Evolutionary conservation across 345 rosid genomes (phyloP).

Genomic region (Streptanthus diversifolius): DNA sequence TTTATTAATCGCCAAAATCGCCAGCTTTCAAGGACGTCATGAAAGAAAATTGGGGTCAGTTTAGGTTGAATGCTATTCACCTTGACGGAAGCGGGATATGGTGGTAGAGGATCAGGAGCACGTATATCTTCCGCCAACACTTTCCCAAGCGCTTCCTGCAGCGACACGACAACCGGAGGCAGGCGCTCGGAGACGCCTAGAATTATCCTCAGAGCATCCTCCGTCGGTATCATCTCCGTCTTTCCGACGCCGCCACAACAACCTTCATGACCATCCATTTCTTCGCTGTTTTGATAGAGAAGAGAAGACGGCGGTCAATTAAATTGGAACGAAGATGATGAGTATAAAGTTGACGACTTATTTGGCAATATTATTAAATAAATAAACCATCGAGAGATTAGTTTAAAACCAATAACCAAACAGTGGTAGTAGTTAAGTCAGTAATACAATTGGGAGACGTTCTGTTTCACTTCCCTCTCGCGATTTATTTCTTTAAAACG

Average conservation of each 20-base stretch:
- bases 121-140: conserved; percentile 78
- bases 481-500: neutral
- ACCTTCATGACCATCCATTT: conserved; percentile 29
- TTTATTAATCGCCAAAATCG: neutral
- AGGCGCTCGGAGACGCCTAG: conserved; percentile 58
- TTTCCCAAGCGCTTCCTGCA: conserved; percentile 72
- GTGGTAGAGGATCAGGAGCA: conserved; percentile 88
- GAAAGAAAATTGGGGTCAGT: neutral
- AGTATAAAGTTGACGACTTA: conserved; percentile 13
- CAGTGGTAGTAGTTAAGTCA: neutral
- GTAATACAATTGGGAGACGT: neutral
- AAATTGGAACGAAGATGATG: neutral
- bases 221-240: conserved; percentile 50
- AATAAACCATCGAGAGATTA: neutral
- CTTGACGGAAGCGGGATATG: conserved; percentile 91
- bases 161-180: conserved; percentile 48
- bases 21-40: too few relatives aligned
- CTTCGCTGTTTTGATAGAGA: neutral
- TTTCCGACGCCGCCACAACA: conserved; percentile 11
- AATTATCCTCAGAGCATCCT: conserved; percentile 61
- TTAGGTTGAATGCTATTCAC: conserved; percentile 25
- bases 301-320: neutral
- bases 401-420: conserved; percentile 15
- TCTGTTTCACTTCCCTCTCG: conserved; percentile 16
- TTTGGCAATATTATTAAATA: conserved; percentile 8